These are phyloP conservation scores for Chlamydomonas sp. DNA, from an alignment of 139 green algal species.

Conservation along the genomic window DNA sequence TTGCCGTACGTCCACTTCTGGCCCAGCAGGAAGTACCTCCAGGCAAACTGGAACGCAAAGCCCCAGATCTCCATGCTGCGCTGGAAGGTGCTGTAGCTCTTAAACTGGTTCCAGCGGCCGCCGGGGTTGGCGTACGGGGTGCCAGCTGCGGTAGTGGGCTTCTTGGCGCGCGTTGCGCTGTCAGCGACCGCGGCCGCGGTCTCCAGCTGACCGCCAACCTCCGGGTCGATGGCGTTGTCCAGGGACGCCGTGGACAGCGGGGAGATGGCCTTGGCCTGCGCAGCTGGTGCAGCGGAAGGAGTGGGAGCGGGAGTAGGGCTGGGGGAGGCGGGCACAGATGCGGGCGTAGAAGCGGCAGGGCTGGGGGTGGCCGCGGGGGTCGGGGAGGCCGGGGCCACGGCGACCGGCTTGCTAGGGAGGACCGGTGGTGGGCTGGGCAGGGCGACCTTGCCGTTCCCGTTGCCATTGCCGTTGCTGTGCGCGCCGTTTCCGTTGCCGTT, in stretches of 20 bases:
- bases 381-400: neutral
- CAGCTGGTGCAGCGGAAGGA: neutral
- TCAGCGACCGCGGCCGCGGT: constrained; percentile 42
- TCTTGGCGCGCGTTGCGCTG: neutral
- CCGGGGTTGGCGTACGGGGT: constrained; percentile 75
- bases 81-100: constrained; percentile 77
- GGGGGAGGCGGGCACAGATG: neutral
- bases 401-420: constrained; percentile 10
- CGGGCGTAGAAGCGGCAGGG: neutral
- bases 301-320: neutral
- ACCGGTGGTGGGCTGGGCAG: constrained; percentile 5
- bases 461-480: constrained; percentile 17
- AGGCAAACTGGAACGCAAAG: constrained; percentile 92
- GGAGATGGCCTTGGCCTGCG: neutral
- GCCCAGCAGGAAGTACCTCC: constrained; percentile 70
- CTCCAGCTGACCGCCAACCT: constrained; percentile 71
- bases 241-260: constrained; percentile 29
- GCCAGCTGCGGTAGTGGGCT: constrained; percentile 42
- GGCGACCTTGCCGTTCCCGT: constrained; percentile 39
- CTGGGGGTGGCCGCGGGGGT: constrained; percentile 5
- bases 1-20: constrained; percentile 84
- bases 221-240: constrained; percentile 63
- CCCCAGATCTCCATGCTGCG: constrained; percentile 94
- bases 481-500: constrained; percentile 52
- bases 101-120: constrained; percentile 82